phyloP scores from a whole-genome alignment of 768 basidiomycete species.

The Pleurotus platypus region DNA sequence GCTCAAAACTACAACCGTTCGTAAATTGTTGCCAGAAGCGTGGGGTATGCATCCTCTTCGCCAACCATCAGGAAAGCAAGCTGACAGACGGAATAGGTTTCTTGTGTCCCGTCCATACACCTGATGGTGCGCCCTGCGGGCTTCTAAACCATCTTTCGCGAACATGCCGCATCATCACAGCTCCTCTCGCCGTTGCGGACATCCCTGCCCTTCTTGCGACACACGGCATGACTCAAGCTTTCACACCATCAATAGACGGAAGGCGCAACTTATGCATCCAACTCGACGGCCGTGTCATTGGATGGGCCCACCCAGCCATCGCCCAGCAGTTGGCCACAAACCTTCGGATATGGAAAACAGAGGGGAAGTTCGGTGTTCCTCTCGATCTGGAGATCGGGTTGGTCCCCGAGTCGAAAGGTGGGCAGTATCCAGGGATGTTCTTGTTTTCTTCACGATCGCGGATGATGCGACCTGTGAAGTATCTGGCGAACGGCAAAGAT shows the following conservation, averaged over 20 bases:
- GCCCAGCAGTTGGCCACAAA: conserved; percentile 79
- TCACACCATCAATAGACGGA: conserved; percentile 78
- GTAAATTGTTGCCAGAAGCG: conserved; percentile 94
- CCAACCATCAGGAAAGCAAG: not conserved
- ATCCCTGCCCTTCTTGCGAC: conserved; percentile 78
- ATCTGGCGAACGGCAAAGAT: conserved; percentile 76
- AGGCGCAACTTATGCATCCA: conserved; percentile 82
- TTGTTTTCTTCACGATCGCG: conserved; percentile 82
- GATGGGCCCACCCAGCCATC: conserved; percentile 79
- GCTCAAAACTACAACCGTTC: conserved; percentile 95
- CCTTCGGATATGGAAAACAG: conserved; percentile 93
- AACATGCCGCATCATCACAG: conserved; percentile 87
- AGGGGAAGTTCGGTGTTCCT: conserved; percentile 75
- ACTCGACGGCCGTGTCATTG: conserved; percentile 92
- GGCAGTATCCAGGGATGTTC: conserved; percentile 96
- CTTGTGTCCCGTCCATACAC: conserved; percentile 97
- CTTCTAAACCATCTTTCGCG: conserved; percentile 95
- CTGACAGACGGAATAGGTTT: conserved; percentile 55
- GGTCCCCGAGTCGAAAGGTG: conserved; percentile 85
- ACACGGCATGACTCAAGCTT: conserved; percentile 93
- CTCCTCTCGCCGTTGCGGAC: conserved; percentile 68
- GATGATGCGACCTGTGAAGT: conserved; percentile 99
- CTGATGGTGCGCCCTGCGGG: conserved; percentile 97
- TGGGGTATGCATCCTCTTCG: conserved; percentile 65
- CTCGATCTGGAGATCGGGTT: conserved; percentile 93